A percentile compares a stretch with the other conserved stretches of the same genome.
Evolutionary conservation across 371 early-diverging fungal species (phyloP).

Genomic region (Thermomucor indicae-seudaticae): DNA sequence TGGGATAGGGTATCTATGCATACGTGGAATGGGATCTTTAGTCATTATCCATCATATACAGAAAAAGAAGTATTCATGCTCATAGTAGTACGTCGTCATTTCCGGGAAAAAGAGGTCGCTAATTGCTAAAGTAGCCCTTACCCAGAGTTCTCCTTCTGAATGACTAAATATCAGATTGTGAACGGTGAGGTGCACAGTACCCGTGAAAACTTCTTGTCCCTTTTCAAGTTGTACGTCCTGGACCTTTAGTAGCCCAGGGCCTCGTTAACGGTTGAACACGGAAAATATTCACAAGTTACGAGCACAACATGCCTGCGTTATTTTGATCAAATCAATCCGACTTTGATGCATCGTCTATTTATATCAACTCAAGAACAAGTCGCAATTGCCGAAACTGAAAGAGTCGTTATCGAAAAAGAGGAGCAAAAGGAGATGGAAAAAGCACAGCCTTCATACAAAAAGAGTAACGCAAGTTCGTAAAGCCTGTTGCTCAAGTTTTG

Average conservation of each 20-base stretch:
- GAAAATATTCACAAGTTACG: no score
- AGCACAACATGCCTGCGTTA: conserved; percentile 45
- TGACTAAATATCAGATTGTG: conserved; percentile 78
- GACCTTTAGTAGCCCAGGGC: conserved; percentile 39
- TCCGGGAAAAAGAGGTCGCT: neutral
- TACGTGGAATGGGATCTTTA: no score
- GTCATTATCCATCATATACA: neutral
- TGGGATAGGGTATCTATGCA: conserved; percentile 77
- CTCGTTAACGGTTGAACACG: no score
- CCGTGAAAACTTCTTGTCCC: conserved; percentile 49
- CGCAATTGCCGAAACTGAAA: no score
- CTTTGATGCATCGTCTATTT: conserved; percentile 27
- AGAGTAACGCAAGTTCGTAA: no score
- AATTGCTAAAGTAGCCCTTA: conserved; percentile 16
- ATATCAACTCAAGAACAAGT: no score
- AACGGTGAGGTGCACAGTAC: conserved; percentile 74
- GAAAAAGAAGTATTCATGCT: no score
- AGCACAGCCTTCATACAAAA: no score
- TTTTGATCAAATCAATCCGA: conserved; percentile 44
- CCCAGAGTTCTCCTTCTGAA: conserved; percentile 67
- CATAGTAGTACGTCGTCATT: no score
- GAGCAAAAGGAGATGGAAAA: no score
- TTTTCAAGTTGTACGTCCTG: conserved; percentile 59
- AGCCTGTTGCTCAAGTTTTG: no score
- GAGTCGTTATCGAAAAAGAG: no score